phyloP scores from a whole-genome alignment of 768 basidiomycete genomes.

The Termitomyces sp. region DNA sequence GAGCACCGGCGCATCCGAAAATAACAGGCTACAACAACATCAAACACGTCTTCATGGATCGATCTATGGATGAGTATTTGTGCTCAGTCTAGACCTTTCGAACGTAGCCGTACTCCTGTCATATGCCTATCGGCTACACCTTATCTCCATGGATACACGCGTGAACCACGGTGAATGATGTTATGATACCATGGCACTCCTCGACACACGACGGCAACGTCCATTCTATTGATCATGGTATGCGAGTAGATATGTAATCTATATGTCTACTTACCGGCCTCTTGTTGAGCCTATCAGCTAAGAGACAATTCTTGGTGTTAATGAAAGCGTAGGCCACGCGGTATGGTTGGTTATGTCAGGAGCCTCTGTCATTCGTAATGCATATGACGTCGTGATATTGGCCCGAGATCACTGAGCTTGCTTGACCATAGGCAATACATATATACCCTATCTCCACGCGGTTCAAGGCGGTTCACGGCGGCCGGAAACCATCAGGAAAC shows the following conservation, averaged over 20 bases:
- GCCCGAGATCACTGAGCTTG: background rate
- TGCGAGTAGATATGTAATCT: too few species aligned
- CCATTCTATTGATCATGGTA: background rate
- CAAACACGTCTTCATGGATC: too few species aligned
- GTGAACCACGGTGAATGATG: background rate
- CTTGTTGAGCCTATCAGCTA: background rate
- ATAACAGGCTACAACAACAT: slow-evolving; percentile 3
- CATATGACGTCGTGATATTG: too few species aligned
- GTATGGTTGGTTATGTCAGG: too few species aligned
- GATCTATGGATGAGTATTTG: background rate
- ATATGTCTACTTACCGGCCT: background rate
- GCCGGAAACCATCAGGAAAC: too few species aligned
- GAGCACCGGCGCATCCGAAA: background rate
- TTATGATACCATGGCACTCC: background rate
- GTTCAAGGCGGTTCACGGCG: too few species aligned
- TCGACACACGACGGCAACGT: background rate
- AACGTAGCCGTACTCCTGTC: background rate
- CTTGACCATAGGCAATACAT: background rate
- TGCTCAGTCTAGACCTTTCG: background rate
- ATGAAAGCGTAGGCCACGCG: background rate
- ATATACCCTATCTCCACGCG: background rate
- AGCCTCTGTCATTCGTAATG: background rate
- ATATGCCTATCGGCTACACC: background rate
- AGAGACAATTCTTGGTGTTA: background rate
- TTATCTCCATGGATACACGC: background rate